Evolutionary conservation across 179 eudicot species (phyloP), one percentile per base, ranked within the genome.

Genomic region (Amaranthus tricolor): DNA sequence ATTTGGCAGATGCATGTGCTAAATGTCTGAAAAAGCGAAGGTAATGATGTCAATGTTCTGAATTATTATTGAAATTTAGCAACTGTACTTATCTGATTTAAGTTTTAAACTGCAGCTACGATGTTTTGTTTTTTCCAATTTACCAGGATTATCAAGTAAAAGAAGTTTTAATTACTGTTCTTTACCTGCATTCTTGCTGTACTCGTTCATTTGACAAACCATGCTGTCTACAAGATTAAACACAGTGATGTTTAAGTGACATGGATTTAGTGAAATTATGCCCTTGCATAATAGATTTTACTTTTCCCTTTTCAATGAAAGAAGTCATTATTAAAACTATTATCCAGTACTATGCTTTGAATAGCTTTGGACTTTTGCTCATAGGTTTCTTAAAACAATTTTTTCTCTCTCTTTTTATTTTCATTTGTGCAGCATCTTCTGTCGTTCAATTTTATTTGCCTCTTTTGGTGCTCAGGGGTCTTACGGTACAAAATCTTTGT

Each of bases 1-100:
- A 70, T 65, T 79, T 72, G 70, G 66, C 16, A 24, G 79, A 70
- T 77, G 74, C 73, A 51, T 76, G 84, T 79, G 66, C 61, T 62
- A 54, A 72, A 7, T 92, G 84, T 72, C 80, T 70, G 9, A 81
- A 86, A 81, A 78, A 72, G 72, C 78, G 45, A 77, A 86, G 97
- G 97, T 91, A 85, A 51, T 54, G 53, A 44, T 62, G 67, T 63
- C 47, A 7, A 60, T 44, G 6, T 12, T 52, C 17, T 20, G 20
- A 71, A 64, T 52, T 12, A 43, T 62, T 2, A 9, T 5, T 71
- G 20, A 19, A 58, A 58, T 44, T 20, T 14, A 57, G 21, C 11
- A n/a, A 53, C 54, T 44, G 63, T 43, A 6, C 16, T 9, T 61
- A n/a, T 51, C 58, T 49, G 21, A 57, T 31, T 43, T 40, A 19